A percentile compares a stretch with the other conserved stretches of the same genome.
Conservation (phyloP, 1,139 yeast species). For the Insectozyma bohioensis region DNA sequence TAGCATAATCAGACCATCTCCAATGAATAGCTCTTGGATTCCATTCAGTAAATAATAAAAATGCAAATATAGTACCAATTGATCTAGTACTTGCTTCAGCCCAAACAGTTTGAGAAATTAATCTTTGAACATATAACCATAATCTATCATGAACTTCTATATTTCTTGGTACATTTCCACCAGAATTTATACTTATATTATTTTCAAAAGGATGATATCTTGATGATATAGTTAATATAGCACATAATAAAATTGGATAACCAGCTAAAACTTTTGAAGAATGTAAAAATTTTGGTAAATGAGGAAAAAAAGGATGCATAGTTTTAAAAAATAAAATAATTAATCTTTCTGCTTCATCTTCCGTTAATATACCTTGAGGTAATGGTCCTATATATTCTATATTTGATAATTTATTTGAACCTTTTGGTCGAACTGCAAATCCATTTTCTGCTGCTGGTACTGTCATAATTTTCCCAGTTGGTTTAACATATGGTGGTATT, state of each 20-base stretch:
- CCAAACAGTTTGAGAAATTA: conserved; percentile 89
- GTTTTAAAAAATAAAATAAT: conserved; percentile 69
- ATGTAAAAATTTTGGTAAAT: conserved; percentile 73
- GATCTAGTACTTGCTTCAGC: conserved; percentile 90
- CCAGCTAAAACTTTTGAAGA: conserved; percentile 65
- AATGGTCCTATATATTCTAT: conserved; percentile 62
- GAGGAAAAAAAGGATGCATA: conserved; percentile 90
- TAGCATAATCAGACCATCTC: conserved; percentile 86
- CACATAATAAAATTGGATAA: conserved; percentile 77
- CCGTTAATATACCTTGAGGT: conserved; percentile 59
- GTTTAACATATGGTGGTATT: conserved; percentile 18
- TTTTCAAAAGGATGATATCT: conserved; percentile 64
- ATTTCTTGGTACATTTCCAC: conserved; percentile 42
- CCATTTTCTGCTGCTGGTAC: conserved; percentile 46
- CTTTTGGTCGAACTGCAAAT: conserved; percentile 50
- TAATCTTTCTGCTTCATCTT: conserved; percentile 62
- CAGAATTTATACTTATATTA: conserved; percentile 25
- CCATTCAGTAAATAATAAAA: conserved; percentile 90
- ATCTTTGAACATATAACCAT: conserved; percentile 80
- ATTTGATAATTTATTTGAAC: conserved; percentile 51
- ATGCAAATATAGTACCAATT: conserved; percentile 82
- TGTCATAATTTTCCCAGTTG: conserved; percentile 16
- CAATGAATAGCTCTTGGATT: conserved; percentile 92
- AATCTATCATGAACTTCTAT: conserved; percentile 71
- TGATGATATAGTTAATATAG: conserved; percentile 76